These are phyloP conservation scores for Puccinia horiana DNA, from an alignment of 1,284 basidiomycete genomes.

Conservation along the genomic window DNA sequence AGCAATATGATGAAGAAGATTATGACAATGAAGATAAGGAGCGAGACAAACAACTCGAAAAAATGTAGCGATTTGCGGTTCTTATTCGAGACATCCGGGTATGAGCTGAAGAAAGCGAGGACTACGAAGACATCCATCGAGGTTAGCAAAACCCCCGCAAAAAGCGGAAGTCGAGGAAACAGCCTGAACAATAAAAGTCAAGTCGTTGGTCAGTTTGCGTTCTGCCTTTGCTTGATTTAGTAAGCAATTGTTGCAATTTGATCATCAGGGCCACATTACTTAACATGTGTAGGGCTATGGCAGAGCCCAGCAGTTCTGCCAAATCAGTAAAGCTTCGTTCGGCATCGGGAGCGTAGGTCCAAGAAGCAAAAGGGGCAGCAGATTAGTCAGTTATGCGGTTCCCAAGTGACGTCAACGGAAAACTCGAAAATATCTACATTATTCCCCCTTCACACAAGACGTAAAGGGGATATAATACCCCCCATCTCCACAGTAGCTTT, in stretches of 20 bases:
- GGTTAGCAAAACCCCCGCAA: constrained; percentile 79
- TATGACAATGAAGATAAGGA: constrained; percentile 73
- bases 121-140: constrained; percentile 79
- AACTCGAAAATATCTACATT: constrained; percentile 69
- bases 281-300: constrained; percentile 72
- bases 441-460: constrained; percentile 75
- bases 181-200: constrained; percentile 61
- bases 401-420: constrained; percentile 56
- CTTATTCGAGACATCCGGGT: constrained; percentile 52
- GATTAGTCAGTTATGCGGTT: not conserved
- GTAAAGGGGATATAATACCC: constrained; percentile 70
- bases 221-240: not conserved
- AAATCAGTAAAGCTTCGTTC: constrained; percentile 61
- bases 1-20: constrained; percentile 80
- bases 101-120: constrained; percentile 60
- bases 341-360: not conserved
- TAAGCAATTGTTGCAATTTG: not conserved
- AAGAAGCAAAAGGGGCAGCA: not conserved
- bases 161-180: constrained; percentile 76
- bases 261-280: constrained; percentile 49
- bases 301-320: constrained; percentile 71
- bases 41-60: constrained; percentile 72
- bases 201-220: not conserved
- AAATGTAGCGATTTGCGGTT: constrained; percentile 57
- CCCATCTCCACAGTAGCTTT: constrained; percentile 67